Conservation (phyloP, 495 filamentous ascomycete genomes). For the Annulohypoxylon moriforme region DNA sequence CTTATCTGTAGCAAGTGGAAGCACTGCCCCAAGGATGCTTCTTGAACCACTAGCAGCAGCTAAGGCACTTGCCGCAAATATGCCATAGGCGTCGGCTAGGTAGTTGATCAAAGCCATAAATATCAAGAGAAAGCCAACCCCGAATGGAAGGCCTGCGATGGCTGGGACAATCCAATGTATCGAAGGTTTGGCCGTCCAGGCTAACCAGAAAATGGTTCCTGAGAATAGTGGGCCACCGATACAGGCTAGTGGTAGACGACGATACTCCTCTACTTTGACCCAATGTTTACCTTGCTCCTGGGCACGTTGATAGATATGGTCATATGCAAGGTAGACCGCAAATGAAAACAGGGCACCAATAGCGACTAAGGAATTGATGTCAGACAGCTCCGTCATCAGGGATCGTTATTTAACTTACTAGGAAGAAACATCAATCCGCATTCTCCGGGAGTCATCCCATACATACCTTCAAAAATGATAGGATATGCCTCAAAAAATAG, state of each 20-base stretch:
- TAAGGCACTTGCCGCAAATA: constrained; percentile 73
- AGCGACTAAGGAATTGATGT: not conserved
- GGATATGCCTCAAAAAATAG: constrained; percentile 73
- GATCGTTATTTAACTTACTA: not conserved
- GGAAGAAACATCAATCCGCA: constrained; percentile 52
- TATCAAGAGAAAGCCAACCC: constrained; percentile 71
- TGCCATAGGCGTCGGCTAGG: constrained; percentile 75
- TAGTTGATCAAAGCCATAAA: constrained; percentile 78
- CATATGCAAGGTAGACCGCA: not conserved
- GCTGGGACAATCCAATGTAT: constrained; percentile 73
- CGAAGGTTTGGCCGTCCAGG: constrained; percentile 66
- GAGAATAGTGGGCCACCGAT: constrained; percentile 69
- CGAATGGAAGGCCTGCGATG: constrained; percentile 69
- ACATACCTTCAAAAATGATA: constrained; percentile 63
- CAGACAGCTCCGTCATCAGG: not conserved
- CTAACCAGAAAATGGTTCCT: constrained; percentile 74
- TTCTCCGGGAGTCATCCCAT: constrained; percentile 53
- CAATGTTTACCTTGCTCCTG: constrained; percentile 52
- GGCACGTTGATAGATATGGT: not conserved
- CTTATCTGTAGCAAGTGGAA: constrained; percentile 51
- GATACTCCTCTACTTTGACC: constrained; percentile 62
- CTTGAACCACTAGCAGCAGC: constrained; percentile 68
- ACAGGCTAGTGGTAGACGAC: constrained; percentile 73
- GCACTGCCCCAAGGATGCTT: constrained; percentile 66
- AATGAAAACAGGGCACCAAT: constrained; percentile 35